Percentiles rank a stretch among this genome's conserved stretches.
phyloP scores from a whole-genome alignment of 2,329 filamentous ascomycete species.

The Raffaelea arxii region DNA sequence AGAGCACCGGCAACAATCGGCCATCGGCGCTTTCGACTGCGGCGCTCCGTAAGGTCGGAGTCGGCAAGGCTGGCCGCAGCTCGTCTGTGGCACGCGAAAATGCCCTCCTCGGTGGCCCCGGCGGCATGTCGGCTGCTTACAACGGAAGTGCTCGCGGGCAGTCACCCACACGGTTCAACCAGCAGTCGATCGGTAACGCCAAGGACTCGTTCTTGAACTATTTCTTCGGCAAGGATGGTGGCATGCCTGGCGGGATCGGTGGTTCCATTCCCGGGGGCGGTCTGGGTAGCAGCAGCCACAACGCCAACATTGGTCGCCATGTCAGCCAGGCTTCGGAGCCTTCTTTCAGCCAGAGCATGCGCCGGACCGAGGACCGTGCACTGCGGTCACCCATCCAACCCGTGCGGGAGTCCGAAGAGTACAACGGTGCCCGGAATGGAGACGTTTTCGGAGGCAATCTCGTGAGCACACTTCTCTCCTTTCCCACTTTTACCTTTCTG shows the following conservation, averaged over 20 bases:
- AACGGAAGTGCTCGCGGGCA: slow-evolving; percentile 47
- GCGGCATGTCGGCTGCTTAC: slow-evolving; percentile 50
- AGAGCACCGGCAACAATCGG: slow-evolving; percentile 7
- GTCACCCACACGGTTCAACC: slow-evolving; percentile 54
- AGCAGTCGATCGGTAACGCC: slow-evolving; percentile 50
- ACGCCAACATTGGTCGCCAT: slow-evolving; percentile 44
- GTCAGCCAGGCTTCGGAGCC: slow-evolving; percentile 72
- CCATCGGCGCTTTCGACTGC: slow-evolving; percentile 44
- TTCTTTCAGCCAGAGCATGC: slow-evolving; percentile 73
- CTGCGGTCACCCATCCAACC: slow-evolving; percentile 37
- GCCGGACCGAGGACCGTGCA: slow-evolving; percentile 55
- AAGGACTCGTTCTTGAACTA: slow-evolving; percentile 95
- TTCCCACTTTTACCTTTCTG: background rate
- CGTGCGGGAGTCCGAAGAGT: slow-evolving; percentile 13
- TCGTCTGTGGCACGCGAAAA: slow-evolving; percentile 71
- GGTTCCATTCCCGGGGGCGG: slow-evolving; percentile 23
- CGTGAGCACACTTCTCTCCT: background rate
- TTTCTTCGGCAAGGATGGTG: slow-evolving; percentile 92
- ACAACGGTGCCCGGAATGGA: background rate
- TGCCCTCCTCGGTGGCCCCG: slow-evolving; percentile 23
- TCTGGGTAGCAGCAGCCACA: slow-evolving; percentile 22
- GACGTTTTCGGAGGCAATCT: slow-evolving; percentile 33
- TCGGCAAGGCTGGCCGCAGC: slow-evolving; percentile 57
- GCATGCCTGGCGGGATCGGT: background rate
- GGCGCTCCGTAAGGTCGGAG: slow-evolving; percentile 41